Evolutionary conservation across 169 alveolate genomes (phyloP).

Genomic region (Plasmodium blacklocki): DNA sequence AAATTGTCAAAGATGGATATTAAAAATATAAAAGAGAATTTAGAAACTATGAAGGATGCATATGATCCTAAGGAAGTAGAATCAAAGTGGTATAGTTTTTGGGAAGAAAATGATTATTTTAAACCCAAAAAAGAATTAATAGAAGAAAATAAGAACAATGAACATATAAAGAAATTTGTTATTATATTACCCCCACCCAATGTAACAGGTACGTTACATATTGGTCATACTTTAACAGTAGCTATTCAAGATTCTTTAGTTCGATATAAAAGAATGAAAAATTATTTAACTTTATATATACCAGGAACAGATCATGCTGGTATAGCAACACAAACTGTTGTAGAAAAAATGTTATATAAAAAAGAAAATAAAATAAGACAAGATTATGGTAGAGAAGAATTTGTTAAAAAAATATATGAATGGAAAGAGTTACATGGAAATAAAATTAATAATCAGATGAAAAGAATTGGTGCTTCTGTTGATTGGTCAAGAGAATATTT

Average conservation of each 20-base stretch:
- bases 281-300: slow-evolving; percentile 96
- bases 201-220: slow-evolving; percentile 99
- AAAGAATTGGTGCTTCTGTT: slow-evolving; percentile 93
- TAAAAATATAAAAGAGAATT: slow-evolving; percentile 39
- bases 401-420: slow-evolving; percentile 95
- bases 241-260: slow-evolving; percentile 98
- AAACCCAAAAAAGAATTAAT: slow-evolving; percentile 78
- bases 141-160: slow-evolving; percentile 61
- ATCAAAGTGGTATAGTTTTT: slow-evolving; percentile 95
- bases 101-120: slow-evolving; percentile 94
- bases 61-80: slow-evolving; percentile 97
- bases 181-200: slow-evolving; percentile 99
- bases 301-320: slow-evolving; percentile 99
- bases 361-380: slow-evolving; percentile 94
- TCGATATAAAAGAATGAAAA: slow-evolving; percentile 97
- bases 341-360: slow-evolving; percentile 95
- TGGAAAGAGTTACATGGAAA: slow-evolving; percentile 99
- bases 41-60: slow-evolving; percentile 87
- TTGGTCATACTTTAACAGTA: slow-evolving; percentile 99
- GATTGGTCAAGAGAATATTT: slow-evolving; percentile 99
- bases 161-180: slow-evolving; percentile 87
- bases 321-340: slow-evolving; percentile 99
- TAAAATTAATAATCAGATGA: slow-evolving; percentile 93
- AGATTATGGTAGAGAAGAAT: slow-evolving; percentile 97
- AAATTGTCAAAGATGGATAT: slow-evolving; percentile 37